Percentiles rank a stretch among this genome's conserved stretches.
Evolutionary conservation across 306 rosid genomes (phyloP).

Genomic region (Ochetophila trinervis): DNA sequence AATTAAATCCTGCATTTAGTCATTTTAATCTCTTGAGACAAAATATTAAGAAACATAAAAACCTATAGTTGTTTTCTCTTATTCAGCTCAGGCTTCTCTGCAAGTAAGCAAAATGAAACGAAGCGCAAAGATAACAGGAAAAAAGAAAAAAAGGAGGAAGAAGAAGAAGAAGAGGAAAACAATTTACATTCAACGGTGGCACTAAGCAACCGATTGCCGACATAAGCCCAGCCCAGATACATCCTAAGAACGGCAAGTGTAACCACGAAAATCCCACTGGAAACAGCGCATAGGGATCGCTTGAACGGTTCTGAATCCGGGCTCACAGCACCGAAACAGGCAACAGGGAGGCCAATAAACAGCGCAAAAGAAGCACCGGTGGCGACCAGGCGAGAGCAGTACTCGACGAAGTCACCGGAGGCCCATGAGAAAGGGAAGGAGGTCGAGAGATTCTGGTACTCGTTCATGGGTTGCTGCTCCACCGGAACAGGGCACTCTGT

Average conservation of each 20-base stretch:
- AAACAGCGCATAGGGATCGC: constrained; percentile 52
- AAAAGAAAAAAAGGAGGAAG: too few species aligned
- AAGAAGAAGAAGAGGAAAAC: not conserved
- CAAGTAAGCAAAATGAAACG: not conserved
- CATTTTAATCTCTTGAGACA: too few species aligned
- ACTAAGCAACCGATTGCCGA: constrained; percentile 89
- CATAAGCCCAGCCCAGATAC: constrained; percentile 97
- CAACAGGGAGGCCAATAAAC: constrained; percentile 75
- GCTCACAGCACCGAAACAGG: constrained; percentile 73
- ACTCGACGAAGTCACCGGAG: constrained; percentile 60
- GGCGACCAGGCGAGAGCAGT: constrained; percentile 53
- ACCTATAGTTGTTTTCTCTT: too few species aligned
- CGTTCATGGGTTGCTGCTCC: constrained; percentile 83
- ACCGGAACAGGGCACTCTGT: constrained; percentile 81
- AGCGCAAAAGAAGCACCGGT: constrained; percentile 71
- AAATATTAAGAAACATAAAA: too few species aligned
- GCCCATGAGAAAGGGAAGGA: constrained; percentile 95
- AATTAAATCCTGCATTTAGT: not conserved
- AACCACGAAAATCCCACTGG: constrained; percentile 65
- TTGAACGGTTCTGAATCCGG: constrained; percentile 63
- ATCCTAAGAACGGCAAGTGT: constrained; percentile 78
- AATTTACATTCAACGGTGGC: constrained; percentile 89
- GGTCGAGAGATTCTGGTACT: constrained; percentile 66
- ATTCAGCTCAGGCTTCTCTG: not conserved
- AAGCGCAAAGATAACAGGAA: not conserved